Evolutionary conservation across 139 green algal species (phyloP), one percentile per base, ranked within the genome.

Genomic region (Choricystis sp.): DNA sequence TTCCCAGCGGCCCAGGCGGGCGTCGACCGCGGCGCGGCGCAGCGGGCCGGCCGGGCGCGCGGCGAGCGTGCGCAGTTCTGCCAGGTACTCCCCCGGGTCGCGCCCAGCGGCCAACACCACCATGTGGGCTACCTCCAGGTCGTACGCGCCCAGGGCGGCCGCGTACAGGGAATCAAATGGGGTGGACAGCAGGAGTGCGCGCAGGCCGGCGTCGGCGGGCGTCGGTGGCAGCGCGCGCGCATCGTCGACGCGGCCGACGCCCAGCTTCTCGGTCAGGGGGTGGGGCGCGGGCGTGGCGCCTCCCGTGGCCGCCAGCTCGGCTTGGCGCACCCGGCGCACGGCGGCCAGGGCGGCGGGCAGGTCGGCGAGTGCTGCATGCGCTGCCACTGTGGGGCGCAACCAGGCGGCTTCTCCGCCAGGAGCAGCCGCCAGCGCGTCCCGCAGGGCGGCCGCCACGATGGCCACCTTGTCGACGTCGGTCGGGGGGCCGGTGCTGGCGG

Each of bases 101-200:
- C 40, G 40, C 40, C 40, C 40, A 16, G 40, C 40, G 40, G 40
- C 40, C 66, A 1, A 76, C 71, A 90, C 81, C 48, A 97, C 88
- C 83, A 97, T 90, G 75, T 92, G 94, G 1, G 92, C 91, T 56
- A 97, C 66, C 30, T 81, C 72, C 59, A 96, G 63, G 62, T 97
- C 87, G 66, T 97, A 96, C 67, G 89, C 73, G 4, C 83, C 87
- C 29, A 98, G 75, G 0, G 92, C 90, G 0, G 77, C 72, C n/a
- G 72, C 56, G 78, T 94, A 96, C 56, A 96, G 71, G 49, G 76
- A 60, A n/a, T 94, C 82, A 2, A 80, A 73, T 25, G 86, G 74
- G 1, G 79, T 74, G 49, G 87, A 78, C 56, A 95, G 82, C 75
- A 96, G 75, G 60, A 98, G 73, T 57, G 94, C 82, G 64, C 77